A percentile compares a stretch with the other conserved stretches of the same genome.
These are phyloP conservation scores for Pseudopyricularia javanii DNA, from an alignment of 2,329 filamentous ascomycete species.

Conservation along the genomic window DNA sequence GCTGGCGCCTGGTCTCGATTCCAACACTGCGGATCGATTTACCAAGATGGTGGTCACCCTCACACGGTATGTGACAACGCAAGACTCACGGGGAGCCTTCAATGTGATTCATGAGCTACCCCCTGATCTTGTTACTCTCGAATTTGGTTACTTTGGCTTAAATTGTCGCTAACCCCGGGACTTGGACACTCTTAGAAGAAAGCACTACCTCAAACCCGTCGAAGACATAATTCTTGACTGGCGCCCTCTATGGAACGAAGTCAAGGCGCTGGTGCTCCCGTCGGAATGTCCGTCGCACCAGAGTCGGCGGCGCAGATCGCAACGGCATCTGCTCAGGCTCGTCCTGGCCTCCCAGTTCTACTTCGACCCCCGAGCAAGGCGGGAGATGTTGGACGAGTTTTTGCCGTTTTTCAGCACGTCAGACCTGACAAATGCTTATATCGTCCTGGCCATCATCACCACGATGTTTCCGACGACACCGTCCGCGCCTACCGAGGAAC, in stretches of 20 bases:
- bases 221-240: constrained; percentile 89
- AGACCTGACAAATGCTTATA: constrained; percentile 82
- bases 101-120: background rate
- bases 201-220: constrained; percentile 84
- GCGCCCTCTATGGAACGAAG: constrained; percentile 82
- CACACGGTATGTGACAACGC: constrained; percentile 59
- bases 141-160: background rate
- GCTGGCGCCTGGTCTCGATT: constrained; percentile 79
- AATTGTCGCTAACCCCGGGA: background rate
- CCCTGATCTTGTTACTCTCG: background rate
- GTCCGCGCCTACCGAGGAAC: constrained; percentile 54
- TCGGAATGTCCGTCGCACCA: constrained; percentile 63
- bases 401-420: constrained; percentile 80
- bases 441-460: constrained; percentile 81
- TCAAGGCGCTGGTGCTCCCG: constrained; percentile 82
- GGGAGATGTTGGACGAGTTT: constrained; percentile 68
- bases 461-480: constrained; percentile 77
- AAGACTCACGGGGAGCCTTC: constrained; percentile 11
- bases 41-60: constrained; percentile 92
- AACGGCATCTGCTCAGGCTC: constrained; percentile 68
- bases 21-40: constrained; percentile 73
- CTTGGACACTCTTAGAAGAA: constrained; percentile 48
- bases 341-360: constrained; percentile 84
- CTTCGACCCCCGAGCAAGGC: constrained; percentile 79
- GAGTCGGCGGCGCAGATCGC: constrained; percentile 37